A percentile compares a stretch with the other conserved stretches of the same genome.
Evolutionary conservation across 495 filamentous ascomycete genomes (phyloP).

Genomic region (Filosporella fistucella): DNA sequence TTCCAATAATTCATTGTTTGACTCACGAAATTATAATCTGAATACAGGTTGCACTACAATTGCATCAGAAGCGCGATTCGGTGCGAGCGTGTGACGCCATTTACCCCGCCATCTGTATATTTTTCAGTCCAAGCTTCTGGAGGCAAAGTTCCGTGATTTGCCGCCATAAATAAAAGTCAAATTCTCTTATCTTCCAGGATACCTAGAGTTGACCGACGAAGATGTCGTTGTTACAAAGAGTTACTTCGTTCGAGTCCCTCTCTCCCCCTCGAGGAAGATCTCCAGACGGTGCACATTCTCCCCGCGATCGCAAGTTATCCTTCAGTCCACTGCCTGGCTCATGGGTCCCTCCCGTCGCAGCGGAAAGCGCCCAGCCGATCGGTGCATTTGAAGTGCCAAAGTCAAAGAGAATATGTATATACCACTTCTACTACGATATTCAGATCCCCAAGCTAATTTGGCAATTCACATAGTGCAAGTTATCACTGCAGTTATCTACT

Average conservation of each 20-base stretch:
- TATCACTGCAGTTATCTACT: slow-evolving; percentile 66
- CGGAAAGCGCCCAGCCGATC: slow-evolving; percentile 40
- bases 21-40: too few species aligned
- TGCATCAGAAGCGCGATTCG: too few species aligned
- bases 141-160: too few species aligned
- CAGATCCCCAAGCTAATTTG: not conserved
- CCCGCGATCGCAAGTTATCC: slow-evolving; percentile 39
- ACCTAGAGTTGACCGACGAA: slow-evolving; percentile 36
- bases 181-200: too few species aligned
- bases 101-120: too few species aligned
- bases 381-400: slow-evolving; percentile 67
- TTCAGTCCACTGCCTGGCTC: slow-evolving; percentile 48
- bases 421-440: slow-evolving; percentile 7
- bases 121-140: too few species aligned
- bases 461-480: slow-evolving; percentile 52
- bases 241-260: slow-evolving; percentile 47
- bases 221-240: slow-evolving; percentile 46
- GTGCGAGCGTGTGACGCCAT: too few species aligned
- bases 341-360: slow-evolving; percentile 36
- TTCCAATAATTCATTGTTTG: too few species aligned
- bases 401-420: slow-evolving; percentile 59
- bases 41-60: too few species aligned
- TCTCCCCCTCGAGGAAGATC: slow-evolving; percentile 32
- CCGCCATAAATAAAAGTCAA: too few species aligned
- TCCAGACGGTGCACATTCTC: slow-evolving; percentile 26